A percentile compares a stretch with the other conserved stretches of the same genome.
Conservation (phyloP, 345 rosid genomes). For the Euphorbia pulcherrima region DNA sequence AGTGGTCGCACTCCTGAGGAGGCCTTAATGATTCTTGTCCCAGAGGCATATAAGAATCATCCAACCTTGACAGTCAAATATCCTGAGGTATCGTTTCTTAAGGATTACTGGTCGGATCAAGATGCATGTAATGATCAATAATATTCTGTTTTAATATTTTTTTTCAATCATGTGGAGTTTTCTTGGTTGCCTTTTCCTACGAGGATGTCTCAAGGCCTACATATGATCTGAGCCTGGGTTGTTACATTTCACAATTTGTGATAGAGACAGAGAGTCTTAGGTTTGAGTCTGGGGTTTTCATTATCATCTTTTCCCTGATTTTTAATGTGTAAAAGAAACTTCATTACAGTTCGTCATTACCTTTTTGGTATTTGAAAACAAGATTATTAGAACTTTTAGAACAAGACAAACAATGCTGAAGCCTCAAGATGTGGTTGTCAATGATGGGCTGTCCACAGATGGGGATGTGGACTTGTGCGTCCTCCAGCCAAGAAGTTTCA, state of each 20-base stretch:
- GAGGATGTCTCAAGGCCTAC: not conserved
- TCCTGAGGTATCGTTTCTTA: constrained; percentile 67
- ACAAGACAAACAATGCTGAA: not conserved
- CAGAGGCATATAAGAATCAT: constrained; percentile 97
- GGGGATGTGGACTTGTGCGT: not conserved
- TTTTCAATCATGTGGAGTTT: not conserved
- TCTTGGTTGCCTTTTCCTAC: not conserved
- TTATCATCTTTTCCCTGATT: not conserved
- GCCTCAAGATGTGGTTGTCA: not conserved
- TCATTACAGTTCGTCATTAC: not conserved
- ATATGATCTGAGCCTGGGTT: not conserved
- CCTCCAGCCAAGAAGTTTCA: not conserved
- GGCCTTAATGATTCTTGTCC: constrained; percentile 95
- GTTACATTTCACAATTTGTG: not conserved
- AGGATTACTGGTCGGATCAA: not conserved
- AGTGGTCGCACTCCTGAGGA: constrained; percentile 91
- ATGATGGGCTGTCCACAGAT: not conserved
- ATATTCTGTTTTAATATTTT: not conserved
- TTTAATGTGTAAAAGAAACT: not conserved
- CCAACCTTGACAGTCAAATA: constrained; percentile 79
- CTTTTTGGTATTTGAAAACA: not conserved
- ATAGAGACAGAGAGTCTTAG: not conserved
- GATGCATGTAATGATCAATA: constrained; percentile 1
- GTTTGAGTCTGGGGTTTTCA: not conserved
- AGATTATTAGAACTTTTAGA: not conserved